Percentiles rank a stretch among this genome's conserved stretches.
Evolutionary conservation across 768 basidiomycete genomes (phyloP).

Genomic region (Hericium rajendrae): DNA sequence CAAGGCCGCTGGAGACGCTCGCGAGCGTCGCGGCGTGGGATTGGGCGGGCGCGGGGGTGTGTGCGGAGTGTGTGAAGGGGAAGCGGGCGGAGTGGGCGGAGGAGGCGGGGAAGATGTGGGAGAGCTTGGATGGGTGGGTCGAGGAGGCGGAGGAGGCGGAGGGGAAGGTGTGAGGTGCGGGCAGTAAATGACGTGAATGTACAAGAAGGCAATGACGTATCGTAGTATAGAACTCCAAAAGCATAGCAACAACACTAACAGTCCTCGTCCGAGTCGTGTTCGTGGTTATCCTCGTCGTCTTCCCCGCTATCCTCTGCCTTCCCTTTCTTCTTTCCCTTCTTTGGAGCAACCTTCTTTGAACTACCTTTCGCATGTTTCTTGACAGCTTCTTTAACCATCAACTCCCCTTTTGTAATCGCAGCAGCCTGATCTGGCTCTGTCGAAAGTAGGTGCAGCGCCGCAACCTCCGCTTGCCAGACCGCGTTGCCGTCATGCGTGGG

Average conservation of each 20-base stretch:
- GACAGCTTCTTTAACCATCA: neutral
- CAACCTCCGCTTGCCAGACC: neutral
- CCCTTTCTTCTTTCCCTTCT: neutral
- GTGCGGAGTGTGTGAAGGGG: conserved; percentile 43
- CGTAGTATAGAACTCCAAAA: neutral
- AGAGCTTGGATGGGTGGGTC: conserved; percentile 51
- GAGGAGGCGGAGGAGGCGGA: conserved; percentile 8
- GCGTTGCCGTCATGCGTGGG: conserved; percentile 45
- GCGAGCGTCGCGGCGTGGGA: conserved; percentile 43
- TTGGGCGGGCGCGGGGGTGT: conserved; percentile 53
- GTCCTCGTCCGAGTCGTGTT: neutral
- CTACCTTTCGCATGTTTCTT: neutral
- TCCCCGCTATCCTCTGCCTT: neutral
- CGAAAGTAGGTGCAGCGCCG: neutral
- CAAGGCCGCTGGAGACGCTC: conserved; percentile 64
- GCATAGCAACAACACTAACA: neutral
- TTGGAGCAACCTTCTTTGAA: neutral
- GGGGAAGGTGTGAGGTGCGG: neutral
- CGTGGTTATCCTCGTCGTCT: neutral
- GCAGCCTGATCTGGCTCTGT: neutral
- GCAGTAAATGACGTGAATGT: neutral
- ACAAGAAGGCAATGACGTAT: neutral
- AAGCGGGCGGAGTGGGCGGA: conserved; percentile 59
- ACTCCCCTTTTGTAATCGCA: neutral
- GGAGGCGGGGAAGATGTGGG: conserved; percentile 54